Percentiles rank a stretch among this genome's conserved stretches.
Conservation (phyloP, 2,329 filamentous ascomycete species). For the Spiromastix sp. region DNA sequence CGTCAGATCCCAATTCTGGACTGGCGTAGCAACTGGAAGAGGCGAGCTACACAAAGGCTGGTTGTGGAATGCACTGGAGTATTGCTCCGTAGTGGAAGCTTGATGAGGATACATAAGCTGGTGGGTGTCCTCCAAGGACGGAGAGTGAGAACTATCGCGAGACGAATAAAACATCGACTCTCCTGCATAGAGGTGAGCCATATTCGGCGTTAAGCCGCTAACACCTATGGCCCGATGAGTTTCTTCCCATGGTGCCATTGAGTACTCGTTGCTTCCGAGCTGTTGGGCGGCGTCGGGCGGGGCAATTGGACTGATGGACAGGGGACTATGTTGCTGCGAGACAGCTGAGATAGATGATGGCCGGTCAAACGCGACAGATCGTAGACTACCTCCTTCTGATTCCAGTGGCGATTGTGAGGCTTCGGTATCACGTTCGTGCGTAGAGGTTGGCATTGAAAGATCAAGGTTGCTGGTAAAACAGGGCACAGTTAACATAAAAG, state of each 20-base stretch:
- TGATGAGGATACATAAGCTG: constrained; percentile 21
- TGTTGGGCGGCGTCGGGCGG: not conserved
- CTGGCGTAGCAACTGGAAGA: constrained; percentile 20
- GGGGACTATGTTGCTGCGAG: too few species aligned
- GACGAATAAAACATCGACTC: constrained; percentile 35
- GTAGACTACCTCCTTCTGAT: too few species aligned
- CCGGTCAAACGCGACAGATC: too few species aligned
- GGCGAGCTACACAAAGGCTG: constrained; percentile 25
- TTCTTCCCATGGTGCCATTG: constrained; percentile 16
- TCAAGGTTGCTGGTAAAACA: not conserved
- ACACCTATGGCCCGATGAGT: constrained; percentile 20
- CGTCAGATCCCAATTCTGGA: constrained; percentile 24
- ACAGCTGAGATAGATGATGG: too few species aligned
- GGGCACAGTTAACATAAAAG: not conserved
- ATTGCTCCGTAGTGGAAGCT: constrained; percentile 25
- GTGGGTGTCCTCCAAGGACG: constrained; percentile 26
- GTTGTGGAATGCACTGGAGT: constrained; percentile 23
- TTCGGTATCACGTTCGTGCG: too few species aligned
- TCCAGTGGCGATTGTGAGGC: too few species aligned
- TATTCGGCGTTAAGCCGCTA: too few species aligned
- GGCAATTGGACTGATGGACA: not conserved
- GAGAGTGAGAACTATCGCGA: constrained; percentile 35
- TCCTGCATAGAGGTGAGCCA: constrained; percentile 27
- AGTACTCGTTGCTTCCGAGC: not conserved
- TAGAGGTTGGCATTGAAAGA: too few species aligned